A percentile compares a stretch with the other conserved stretches of the same genome.
These are phyloP conservation scores for Apophysomyces elegans DNA, from an alignment of 371 early-diverging fungal species.

Conservation along the genomic window DNA sequence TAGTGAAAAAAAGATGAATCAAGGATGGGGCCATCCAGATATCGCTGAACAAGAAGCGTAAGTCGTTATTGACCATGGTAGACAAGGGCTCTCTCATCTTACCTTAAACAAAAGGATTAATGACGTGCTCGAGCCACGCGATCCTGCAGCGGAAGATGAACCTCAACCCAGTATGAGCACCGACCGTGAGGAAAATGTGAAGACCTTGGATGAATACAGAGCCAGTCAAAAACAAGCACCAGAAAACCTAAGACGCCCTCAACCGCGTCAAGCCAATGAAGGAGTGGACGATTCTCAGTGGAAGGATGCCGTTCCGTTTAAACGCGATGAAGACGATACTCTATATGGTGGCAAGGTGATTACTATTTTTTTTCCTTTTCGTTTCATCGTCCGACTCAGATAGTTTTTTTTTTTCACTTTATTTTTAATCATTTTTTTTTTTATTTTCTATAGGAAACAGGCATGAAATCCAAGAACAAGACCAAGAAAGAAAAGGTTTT, in stretches of 20 bases:
- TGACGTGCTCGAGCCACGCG: constrained; percentile 40
- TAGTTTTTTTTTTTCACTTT: background rate
- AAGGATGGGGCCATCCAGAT: constrained; percentile 73
- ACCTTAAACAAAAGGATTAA: constrained; percentile 25
- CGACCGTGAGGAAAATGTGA: constrained; percentile 70
- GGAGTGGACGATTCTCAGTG: constrained; percentile 76
- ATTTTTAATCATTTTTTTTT: background rate
- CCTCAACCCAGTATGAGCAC: constrained; percentile 31
- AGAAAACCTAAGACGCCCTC: constrained; percentile 33
- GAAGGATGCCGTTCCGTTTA: constrained; percentile 71
- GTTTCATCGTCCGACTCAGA: constrained; percentile 10
- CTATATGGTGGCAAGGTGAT: constrained; percentile 67
- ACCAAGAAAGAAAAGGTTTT: constrained; percentile 41
- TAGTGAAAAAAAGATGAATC: constrained; percentile 81
- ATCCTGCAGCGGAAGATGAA: constrained; percentile 39
- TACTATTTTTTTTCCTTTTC: background rate
- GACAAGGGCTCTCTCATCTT: background rate
- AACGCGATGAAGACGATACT: constrained; percentile 62
- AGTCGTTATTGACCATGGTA: constrained; percentile 5
- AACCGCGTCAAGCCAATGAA: constrained; percentile 76
- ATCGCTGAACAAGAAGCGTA: constrained; percentile 44
- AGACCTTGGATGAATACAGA: constrained; percentile 81
- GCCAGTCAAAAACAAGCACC: constrained; percentile 48
- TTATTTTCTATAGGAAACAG: constrained; percentile 19
- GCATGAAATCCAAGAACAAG: constrained; percentile 30